Base-by-base conservation (phyloP, 306 rosid species). In the Inga leiocalycina region DNA sequence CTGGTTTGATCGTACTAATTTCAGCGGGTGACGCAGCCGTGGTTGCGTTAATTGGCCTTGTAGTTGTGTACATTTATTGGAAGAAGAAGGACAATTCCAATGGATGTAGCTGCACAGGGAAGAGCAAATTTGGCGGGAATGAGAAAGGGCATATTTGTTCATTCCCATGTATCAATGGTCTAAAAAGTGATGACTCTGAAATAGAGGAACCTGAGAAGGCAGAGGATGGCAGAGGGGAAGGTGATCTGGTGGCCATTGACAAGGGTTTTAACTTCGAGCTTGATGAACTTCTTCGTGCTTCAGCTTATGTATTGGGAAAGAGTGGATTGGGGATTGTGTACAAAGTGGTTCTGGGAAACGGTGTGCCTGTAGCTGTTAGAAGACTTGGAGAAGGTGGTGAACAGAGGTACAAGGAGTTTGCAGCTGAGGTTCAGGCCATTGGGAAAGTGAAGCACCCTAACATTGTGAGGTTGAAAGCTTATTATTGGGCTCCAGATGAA, bases 251-350 rank as follows among this genome's bases (percentile, higher is more conserved):
- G 77, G 97, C 99, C 45, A 89, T 97, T 46, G 99, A 97, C 52
- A 97, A 91, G 20, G 98, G 98, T 9, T 97, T 97, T 9, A 81
- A 81, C 8, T 97, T 97, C 71, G 99, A 92, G 81, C 95, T 97
- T 30, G 99, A 97, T 87, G 99, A 97, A 89, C 89, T 97, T 14
- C 79, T 97, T 72, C 86, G 98, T 14, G 99, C 99, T 1, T 94
- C 98, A 61, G 99, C 99, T 4, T 97, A 97, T 74, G 99, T 97
- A 65, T 81, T 97, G 87, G 99, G 99, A 77, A 97, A 97, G 89
- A 97, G 99, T 85, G 97, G 97, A 45, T 61, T 94, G 82, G 99
- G 99, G 73, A 97, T 97, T 67, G 99, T 97, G 92, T 97, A 97
- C 71, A 97, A 97, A 77, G 99, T 97, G 27, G 99, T 94, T 80